Conservation (phyloP, 495 filamentous ascomycete genomes). For the Xylaria curta region DNA sequence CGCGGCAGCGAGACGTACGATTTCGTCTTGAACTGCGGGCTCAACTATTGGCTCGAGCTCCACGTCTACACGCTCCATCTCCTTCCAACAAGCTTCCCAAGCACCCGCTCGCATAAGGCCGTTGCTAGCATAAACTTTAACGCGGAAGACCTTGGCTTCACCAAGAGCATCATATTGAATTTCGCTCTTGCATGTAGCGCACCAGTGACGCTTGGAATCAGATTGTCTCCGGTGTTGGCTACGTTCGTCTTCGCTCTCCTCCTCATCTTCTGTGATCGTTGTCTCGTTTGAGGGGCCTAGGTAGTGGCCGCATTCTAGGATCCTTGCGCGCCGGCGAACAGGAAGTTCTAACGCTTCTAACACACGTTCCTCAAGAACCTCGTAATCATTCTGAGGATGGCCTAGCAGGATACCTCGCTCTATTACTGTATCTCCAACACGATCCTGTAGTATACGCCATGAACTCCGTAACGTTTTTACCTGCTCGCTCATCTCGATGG, state of each 20-base stretch:
- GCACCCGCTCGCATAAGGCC: slow-evolving; percentile 90
- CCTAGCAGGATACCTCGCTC: slow-evolving; percentile 86
- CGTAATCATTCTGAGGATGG: slow-evolving; percentile 90
- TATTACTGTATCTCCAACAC: slow-evolving; percentile 76
- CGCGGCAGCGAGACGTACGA: slow-evolving; percentile 49
- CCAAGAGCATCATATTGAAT: slow-evolving; percentile 55
- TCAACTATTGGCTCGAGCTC: slow-evolving; percentile 76
- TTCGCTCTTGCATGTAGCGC: slow-evolving; percentile 62
- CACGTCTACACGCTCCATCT: slow-evolving; percentile 97
- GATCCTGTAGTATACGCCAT: slow-evolving; percentile 78
- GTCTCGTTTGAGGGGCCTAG: slow-evolving; percentile 55
- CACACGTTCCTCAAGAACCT: slow-evolving; percentile 89
- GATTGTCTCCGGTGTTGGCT: slow-evolving; percentile 40
- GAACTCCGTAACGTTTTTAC: slow-evolving; percentile 67
- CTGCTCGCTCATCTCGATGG: slow-evolving; percentile 56
- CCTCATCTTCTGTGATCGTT: slow-evolving; percentile 51
- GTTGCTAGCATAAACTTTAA: slow-evolving; percentile 92
- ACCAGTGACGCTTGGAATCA: slow-evolving; percentile 60
- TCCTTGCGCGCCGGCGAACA: slow-evolving; percentile 61
- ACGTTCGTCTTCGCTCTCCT: slow-evolving; percentile 58
- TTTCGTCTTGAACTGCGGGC: slow-evolving; percentile 46
- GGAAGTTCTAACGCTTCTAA: slow-evolving; percentile 85
- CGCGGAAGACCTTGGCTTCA: slow-evolving; percentile 69
- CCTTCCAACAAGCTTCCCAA: slow-evolving; percentile 92
- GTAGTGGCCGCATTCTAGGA: slow-evolving; percentile 83